A percentile compares a stretch with the other conserved stretches of the same genome.
Evolutionary conservation across 202 grass and related monocot genomes (phyloP).

Genomic region (Schoenoplectus triqueter): DNA sequence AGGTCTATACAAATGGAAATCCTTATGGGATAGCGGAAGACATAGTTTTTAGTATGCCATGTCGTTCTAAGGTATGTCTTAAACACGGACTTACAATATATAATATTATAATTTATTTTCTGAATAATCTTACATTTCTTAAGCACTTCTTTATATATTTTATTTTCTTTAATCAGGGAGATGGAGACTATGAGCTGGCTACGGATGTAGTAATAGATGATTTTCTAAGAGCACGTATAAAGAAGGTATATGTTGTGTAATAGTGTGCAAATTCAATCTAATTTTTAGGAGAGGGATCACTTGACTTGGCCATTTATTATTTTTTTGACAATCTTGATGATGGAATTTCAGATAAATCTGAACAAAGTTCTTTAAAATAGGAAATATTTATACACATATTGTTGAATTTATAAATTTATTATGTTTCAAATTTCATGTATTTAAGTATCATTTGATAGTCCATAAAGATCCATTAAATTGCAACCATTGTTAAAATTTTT

Average conservation of each 20-base stretch:
- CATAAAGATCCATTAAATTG: too few species aligned
- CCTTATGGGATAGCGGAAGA: slow-evolving; percentile 63
- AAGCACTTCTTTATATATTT: neutral
- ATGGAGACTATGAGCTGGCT: slow-evolving; percentile 86
- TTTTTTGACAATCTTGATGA: too few species aligned
- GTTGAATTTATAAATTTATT: too few species aligned
- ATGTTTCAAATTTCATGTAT: too few species aligned
- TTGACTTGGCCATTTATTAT: too few species aligned
- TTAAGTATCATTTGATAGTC: too few species aligned
- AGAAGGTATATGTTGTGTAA: slow-evolving; percentile 54
- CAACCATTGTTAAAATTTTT: too few species aligned
- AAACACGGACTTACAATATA: neutral
- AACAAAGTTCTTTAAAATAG: too few species aligned
- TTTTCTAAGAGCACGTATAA: slow-evolving; percentile 84
- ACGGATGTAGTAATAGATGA: slow-evolving; percentile 74
- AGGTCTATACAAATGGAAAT: slow-evolving; percentile 36
- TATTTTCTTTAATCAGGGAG: slow-evolving; percentile 50
- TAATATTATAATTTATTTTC: neutral
- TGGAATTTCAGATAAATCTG: too few species aligned
- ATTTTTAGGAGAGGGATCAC: too few species aligned
- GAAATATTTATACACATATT: too few species aligned
- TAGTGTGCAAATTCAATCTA: neutral
- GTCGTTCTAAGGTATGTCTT: slow-evolving; percentile 65
- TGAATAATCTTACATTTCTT: neutral
- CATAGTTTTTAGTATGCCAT: slow-evolving; percentile 96